Conservation (phyloP, 2,329 filamentous ascomycete genomes). For the Ophiostoma quercus region DNA sequence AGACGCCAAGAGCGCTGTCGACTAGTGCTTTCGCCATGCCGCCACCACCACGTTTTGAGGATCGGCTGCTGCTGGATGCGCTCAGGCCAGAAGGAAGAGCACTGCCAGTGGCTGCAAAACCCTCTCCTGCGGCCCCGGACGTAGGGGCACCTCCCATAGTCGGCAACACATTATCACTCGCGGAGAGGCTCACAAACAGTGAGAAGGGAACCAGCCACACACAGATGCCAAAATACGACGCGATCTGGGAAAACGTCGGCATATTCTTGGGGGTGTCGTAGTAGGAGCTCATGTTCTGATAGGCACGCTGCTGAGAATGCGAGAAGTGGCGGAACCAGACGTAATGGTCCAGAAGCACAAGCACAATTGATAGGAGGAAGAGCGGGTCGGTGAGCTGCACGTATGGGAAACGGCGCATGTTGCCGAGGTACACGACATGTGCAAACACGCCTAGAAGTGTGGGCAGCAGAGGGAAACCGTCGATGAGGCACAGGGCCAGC, state of each 20-base stretch:
- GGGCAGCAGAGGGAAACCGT: conserved; percentile 75
- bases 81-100: conserved; percentile 44
- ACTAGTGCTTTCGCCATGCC: conserved; percentile 63
- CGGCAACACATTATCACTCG: conserved; percentile 89
- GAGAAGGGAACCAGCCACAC: conserved; percentile 96
- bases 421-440: conserved; percentile 82
- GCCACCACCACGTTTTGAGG: conserved; percentile 42
- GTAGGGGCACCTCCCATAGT: conserved; percentile 64
- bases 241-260: conserved; percentile 88
- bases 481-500: conserved; percentile 67
- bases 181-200: conserved; percentile 88
- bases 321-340: conserved; percentile 95
- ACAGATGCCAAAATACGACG: conserved; percentile 91
- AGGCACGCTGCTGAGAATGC: conserved; percentile 51
- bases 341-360: conserved; percentile 88
- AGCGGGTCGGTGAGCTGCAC: conserved; percentile 84
- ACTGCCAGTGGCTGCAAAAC: conserved; percentile 39
- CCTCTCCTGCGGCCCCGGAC: not conserved
- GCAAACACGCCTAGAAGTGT: conserved; percentile 71
- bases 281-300: conserved; percentile 53
- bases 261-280: conserved; percentile 58
- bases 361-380: conserved; percentile 75
- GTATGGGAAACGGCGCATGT: conserved; percentile 67
- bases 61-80: conserved; percentile 36
- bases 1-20: conserved; percentile 50